Base-by-base conservation (phyloP, 192 early-diverging fungal species). In the Gaertneriomyces semiglobifer region DNA sequence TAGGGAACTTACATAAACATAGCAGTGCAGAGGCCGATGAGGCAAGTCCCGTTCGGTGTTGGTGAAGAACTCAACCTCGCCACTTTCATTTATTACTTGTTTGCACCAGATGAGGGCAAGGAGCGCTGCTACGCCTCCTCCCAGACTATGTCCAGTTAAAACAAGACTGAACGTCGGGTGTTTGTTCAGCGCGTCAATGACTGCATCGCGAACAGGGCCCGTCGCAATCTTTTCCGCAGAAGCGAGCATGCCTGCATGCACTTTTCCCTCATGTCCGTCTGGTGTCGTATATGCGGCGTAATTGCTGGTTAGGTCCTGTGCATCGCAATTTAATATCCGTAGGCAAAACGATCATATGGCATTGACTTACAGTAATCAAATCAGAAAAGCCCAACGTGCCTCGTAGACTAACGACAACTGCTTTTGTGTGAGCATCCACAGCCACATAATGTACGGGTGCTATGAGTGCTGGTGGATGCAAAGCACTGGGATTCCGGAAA, bases 141-240 rank as follows among this genome's bases (percentile, higher is more conserved):
- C 94, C 20, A 96, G 71, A 33, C 88, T 90, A 72, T 96, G 94
- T 0, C 94, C 94, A 7, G 89, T 90, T 14, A 96, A 68, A 2
- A 96, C 87, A 50, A 96, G 74, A 2, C 88, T 87, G 69, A 92
- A 96, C 42, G 83, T 82, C 4, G 90, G 90, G 57, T 91, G 88
- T 33, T 81, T 68, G 12, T 80, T 73, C 51, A 96, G 66, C 0
- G 93, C 92, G 44, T 89, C 81, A 8, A 77, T 74, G 11, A 96
- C 87, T 6, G 87, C 84, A 44, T 83, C 83, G 3, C 59, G 53
- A 14, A 76, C 69, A 9, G 74, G 58, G 44, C 69, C 62, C n/a
- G 51, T 45, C 11, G 68, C 69, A 40, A 79, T 53, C 52, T 65
- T 59, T 38, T 68, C 52, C 5, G 74, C 72, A 11, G 66, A 76